phyloP scores from a whole-genome alignment of 2,329 filamentous ascomycete species.

The Blastomyces percursus region DNA sequence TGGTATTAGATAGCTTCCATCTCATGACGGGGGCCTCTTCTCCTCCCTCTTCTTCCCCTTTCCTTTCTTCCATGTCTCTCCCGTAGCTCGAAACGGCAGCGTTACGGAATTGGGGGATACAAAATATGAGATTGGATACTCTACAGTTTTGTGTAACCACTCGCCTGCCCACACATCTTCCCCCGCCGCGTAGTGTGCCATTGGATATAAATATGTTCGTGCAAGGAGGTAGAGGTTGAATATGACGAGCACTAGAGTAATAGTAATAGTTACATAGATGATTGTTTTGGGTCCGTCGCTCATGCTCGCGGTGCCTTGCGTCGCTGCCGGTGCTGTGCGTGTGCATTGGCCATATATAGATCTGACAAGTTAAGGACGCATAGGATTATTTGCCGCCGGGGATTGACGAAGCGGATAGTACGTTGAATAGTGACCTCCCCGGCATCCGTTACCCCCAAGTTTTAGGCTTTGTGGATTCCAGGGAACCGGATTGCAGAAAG shows the following conservation, averaged over 20 bases:
- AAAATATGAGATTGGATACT: neutral
- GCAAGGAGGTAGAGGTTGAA: conserved; percentile 9
- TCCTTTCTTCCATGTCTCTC: neutral
- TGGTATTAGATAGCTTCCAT: neutral
- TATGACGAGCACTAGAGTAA: conserved; percentile 1
- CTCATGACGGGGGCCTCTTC: neutral
- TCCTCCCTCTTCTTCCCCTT: no score
- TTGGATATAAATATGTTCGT: conserved; percentile 7
- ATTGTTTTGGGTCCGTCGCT: neutral
- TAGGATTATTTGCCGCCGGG: neutral
- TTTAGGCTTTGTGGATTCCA: neutral
- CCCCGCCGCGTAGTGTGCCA: neutral
- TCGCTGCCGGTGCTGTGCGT: neutral
- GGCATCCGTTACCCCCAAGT: no score
- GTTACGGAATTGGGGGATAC: no score
- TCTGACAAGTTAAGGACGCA: neutral
- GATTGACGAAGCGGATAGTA: neutral
- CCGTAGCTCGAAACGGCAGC: neutral
- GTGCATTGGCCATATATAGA: neutral
- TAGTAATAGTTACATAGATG: neutral
- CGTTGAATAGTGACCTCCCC: neutral
- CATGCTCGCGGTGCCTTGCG: neutral
- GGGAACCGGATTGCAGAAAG: neutral
- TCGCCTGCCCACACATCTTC: neutral
- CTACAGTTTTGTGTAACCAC: conserved; percentile 18